Percentiles rank a stretch among this genome's conserved stretches.
Conservation (phyloP, 148 eudicot genomes). For the Silene conica region DNA sequence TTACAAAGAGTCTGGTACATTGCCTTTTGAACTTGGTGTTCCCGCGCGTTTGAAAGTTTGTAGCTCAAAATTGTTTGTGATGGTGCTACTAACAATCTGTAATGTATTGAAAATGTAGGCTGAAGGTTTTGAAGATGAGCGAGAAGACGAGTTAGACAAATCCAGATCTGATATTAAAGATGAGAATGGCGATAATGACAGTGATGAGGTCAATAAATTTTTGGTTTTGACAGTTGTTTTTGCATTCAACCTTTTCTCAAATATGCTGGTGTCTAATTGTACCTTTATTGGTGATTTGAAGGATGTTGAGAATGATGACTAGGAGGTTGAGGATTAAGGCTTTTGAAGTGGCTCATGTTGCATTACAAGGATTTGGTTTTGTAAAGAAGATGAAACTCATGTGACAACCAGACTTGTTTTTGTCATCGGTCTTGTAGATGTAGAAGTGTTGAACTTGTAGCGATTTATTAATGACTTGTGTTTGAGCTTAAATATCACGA, state of each 20-base stretch:
- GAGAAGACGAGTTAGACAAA: constrained; percentile 51
- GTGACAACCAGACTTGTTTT: too few species aligned
- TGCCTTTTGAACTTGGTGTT: neutral
- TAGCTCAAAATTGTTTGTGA: neutral
- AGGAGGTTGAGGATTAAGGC: constrained; percentile 7
- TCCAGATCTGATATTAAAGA: constrained; percentile 56
- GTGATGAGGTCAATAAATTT: constrained; percentile 36
- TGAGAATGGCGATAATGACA: constrained; percentile 45
- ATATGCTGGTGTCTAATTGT: neutral
- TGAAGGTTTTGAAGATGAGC: constrained; percentile 26
- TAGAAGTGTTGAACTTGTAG: too few species aligned
- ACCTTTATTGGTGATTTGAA: neutral
- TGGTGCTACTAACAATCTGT: neutral
- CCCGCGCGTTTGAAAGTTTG: neutral
- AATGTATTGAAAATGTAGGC: constrained; percentile 14
- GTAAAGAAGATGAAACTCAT: too few species aligned
- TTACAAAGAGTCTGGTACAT: constrained; percentile 33
- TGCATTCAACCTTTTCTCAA: too few species aligned
- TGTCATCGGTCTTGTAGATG: too few species aligned
- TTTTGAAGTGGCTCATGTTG: constrained; percentile 8
- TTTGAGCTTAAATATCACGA: too few species aligned
- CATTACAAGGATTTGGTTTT: too few species aligned
- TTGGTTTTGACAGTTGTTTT: neutral
- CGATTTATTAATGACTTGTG: too few species aligned
- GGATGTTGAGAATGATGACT: constrained; percentile 23